These are phyloP conservation scores for Hyphodiscus sp. DNA, from an alignment of 2,329 filamentous ascomycete genomes.

Conservation along the genomic window DNA sequence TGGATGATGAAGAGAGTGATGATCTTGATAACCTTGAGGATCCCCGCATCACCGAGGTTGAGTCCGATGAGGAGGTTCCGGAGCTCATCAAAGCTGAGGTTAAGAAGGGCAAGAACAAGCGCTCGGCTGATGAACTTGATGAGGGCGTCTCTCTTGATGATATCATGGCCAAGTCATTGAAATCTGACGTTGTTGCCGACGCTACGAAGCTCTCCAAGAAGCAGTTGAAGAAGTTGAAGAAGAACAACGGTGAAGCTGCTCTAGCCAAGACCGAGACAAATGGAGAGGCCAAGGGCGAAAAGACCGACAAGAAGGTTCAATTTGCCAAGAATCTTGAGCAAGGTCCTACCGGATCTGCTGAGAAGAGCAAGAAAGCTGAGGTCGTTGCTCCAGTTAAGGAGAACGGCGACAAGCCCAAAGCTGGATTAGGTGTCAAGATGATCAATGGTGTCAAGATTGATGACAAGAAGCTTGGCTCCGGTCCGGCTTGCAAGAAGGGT, in stretches of 20 bases:
- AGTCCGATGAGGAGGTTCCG: constrained; percentile 67
- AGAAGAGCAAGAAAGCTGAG: constrained; percentile 36
- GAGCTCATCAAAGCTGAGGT: constrained; percentile 44
- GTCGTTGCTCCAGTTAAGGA: constrained; percentile 44
- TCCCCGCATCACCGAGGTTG: constrained; percentile 78
- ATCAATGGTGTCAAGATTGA: constrained; percentile 89
- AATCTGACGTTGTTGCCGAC: constrained; percentile 45
- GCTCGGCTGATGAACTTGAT: constrained; percentile 66
- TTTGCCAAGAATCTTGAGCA: constrained; percentile 99
- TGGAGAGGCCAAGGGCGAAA: constrained; percentile 44
- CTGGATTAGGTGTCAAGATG: constrained; percentile 63
- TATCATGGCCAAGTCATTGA: constrained; percentile 70
- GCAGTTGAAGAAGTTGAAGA: constrained; percentile 96
- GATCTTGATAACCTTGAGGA: constrained; percentile 73
- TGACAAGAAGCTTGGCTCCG: constrained; percentile 86
- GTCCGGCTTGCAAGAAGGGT: constrained; percentile 80
- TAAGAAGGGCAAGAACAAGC: constrained; percentile 79
- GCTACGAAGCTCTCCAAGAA: constrained; percentile 86
- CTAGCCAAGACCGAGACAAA: constrained; percentile 53
- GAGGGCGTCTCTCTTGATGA: constrained; percentile 68
- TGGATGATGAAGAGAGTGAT: constrained; percentile 59
- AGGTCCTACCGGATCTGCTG: constrained; percentile 72
- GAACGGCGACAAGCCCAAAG: constrained; percentile 32
- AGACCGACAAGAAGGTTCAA: constrained; percentile 90
- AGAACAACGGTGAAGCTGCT: constrained; percentile 90